Percentiles rank a stretch among this genome's conserved stretches.
Conservation (phyloP, 305 asterid species). For the Salvia sclarea region DNA sequence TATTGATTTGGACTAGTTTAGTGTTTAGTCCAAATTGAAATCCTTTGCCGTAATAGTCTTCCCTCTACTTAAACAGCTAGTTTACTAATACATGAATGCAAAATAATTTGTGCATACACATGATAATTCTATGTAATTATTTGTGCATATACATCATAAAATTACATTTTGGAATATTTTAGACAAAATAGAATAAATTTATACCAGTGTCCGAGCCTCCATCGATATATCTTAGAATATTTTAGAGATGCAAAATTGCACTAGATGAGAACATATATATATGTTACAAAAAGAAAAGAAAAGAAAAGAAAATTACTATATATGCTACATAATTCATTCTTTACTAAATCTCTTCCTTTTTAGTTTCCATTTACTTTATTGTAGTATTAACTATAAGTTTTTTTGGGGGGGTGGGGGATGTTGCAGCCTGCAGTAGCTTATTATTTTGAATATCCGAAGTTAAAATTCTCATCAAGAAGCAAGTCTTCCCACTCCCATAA, state of each 20-base stretch:
- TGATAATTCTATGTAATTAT: no score
- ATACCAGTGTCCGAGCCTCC: background rate
- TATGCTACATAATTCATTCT: background rate
- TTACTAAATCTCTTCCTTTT: background rate
- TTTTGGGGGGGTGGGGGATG: background rate
- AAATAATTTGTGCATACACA: no score
- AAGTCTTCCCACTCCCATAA: slow-evolving; percentile 53
- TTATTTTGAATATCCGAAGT: slow-evolving; percentile 26
- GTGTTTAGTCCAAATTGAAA: no score
- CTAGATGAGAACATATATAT: background rate
- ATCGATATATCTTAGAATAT: background rate
- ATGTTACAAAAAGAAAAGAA: background rate
- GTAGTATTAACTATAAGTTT: no score
- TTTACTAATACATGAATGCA: no score
- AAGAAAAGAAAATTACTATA: no score
- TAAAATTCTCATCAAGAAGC: slow-evolving; percentile 39
- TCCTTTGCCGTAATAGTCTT: no score
- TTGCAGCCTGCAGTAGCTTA: background rate
- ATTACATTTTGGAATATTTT: no score
- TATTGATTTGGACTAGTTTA: no score
- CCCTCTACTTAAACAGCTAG: no score
- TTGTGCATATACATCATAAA: no score
- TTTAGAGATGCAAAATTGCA: background rate
- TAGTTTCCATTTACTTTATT: no score
- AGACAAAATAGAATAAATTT: background rate